Evolutionary conservation across 116 monocot genomes (phyloP).

Genomic region (Papilionanthe hybrid): DNA sequence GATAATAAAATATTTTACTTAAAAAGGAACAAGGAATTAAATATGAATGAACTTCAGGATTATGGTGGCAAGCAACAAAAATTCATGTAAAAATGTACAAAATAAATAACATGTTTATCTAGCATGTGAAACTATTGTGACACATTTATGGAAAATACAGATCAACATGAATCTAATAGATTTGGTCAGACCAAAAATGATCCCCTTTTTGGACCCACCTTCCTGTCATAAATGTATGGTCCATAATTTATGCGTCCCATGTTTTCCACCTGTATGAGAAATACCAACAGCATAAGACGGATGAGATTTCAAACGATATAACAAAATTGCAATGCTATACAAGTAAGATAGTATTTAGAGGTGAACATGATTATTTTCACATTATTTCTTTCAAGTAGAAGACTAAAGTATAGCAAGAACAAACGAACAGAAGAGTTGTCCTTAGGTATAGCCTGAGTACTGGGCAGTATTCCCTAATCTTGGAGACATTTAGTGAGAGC

Average conservation of each 20-base stretch:
- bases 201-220: slow-evolving; percentile 36
- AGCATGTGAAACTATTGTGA: neutral
- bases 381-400: too few relatives aligned
- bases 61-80: neutral
- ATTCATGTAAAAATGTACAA: neutral
- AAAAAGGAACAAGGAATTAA: neutral
- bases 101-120: neutral
- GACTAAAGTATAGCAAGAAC: neutral
- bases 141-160: slow-evolving; percentile 1
- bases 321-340: neutral
- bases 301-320: neutral
- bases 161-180: neutral
- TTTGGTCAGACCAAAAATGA: neutral
- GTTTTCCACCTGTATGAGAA: slow-evolving; percentile 66
- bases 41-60: neutral
- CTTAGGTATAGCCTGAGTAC: too few relatives aligned
- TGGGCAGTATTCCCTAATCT: too few relatives aligned
- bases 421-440: neutral
- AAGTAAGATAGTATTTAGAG: neutral
- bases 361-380: neutral
- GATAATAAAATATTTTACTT: too few relatives aligned
- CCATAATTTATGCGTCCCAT: slow-evolving; percentile 89
- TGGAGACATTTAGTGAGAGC: too few relatives aligned
- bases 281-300: neutral
- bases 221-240: slow-evolving; percentile 57